Conservation (phyloP, 2,329 filamentous ascomycete species). For the Sphaerulina populicola region DNA sequence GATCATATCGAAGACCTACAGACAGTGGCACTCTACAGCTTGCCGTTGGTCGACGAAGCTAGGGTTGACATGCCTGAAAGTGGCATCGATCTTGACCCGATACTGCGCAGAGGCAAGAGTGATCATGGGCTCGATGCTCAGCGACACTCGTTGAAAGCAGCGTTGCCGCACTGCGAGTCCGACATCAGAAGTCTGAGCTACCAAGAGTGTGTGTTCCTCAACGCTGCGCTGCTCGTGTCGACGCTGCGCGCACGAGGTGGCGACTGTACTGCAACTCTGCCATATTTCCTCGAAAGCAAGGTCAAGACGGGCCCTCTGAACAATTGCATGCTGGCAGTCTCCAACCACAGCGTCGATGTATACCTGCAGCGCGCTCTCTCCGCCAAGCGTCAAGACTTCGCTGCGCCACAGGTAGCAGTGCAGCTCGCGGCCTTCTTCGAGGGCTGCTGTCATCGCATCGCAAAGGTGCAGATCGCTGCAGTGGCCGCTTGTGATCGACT, state of each 20-base stretch:
- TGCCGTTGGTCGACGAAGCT: conserved; percentile 78
- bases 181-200: conserved; percentile 81
- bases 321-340: conserved; percentile 55
- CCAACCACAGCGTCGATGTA: conserved; percentile 62
- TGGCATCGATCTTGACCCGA: conserved; percentile 92
- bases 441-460: conserved; percentile 86
- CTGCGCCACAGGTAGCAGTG: conserved; percentile 80
- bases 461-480: conserved; percentile 81
- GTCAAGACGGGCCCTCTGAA: conserved; percentile 55
- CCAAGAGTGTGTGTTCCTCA: conserved; percentile 83
- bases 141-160: conserved; percentile 65
- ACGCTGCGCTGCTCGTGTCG: conserved; percentile 82
- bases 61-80: conserved; percentile 85
- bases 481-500: conserved; percentile 76
- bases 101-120: conserved; percentile 77
- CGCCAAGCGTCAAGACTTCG: conserved; percentile 66
- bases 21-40: conserved; percentile 76
- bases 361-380: conserved; percentile 70
- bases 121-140: conserved; percentile 69
- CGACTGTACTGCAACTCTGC: conserved; percentile 79
- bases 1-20: conserved; percentile 69
- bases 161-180: conserved; percentile 66
- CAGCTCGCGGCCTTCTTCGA: conserved; percentile 81
- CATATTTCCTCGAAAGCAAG: conserved; percentile 91
- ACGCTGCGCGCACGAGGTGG: conserved; percentile 76